Base-by-base conservation (phyloP, 352 stramenopile genomes). In the Aphanomyces euteiches region DNA sequence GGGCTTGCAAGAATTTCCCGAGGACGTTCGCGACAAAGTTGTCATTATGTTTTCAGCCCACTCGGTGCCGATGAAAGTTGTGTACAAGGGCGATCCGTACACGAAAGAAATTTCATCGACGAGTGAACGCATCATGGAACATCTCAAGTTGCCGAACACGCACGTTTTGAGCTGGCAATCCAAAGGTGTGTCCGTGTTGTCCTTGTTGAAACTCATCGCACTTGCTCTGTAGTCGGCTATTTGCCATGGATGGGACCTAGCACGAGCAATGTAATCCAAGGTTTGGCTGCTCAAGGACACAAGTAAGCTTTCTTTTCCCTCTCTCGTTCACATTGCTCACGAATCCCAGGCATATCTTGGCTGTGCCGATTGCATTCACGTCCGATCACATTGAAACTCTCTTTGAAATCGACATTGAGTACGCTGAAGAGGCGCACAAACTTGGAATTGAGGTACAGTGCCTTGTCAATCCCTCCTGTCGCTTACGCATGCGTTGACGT, bases 401-500 rank as follows among this genome's bases (percentile, higher is more conserved):
- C 48, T 98, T 99, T 79, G 97, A 99, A 79, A 99, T 99, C 75
- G 97, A 99, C 83, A 97, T 99, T 72, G 97, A 99, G 80, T 99
- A 99, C 78, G 84, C 88, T 37, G 95, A 99, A 73, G 83, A 99
- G 48, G 97, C 97, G 10, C 68, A 98, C 56, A 91, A 98, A 61
- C 90, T 83, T 69, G 97, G 97, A 57, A 98, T 99, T 69, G 87
- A 80, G 60, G 92, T 89, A 56, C 47, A 77, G 28, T 79, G 7
- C 13, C 53, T 72, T 67, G 1, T 19, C n/a, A 28, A 59, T 37
- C 17, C 7, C 12, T 61, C 6, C n/a, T 59, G 45, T 59, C 4
- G 41, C 47, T 63, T 8, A 38, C 19, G 40, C 48, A 50, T 7
- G 68, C 28, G 37, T 13, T 13, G 61, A 36, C 28, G 37, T 65